These are phyloP conservation scores for Rhodosporidiobolus sp. DNA, from an alignment of 768 basidiomycete species.

Conservation along the genomic window DNA sequence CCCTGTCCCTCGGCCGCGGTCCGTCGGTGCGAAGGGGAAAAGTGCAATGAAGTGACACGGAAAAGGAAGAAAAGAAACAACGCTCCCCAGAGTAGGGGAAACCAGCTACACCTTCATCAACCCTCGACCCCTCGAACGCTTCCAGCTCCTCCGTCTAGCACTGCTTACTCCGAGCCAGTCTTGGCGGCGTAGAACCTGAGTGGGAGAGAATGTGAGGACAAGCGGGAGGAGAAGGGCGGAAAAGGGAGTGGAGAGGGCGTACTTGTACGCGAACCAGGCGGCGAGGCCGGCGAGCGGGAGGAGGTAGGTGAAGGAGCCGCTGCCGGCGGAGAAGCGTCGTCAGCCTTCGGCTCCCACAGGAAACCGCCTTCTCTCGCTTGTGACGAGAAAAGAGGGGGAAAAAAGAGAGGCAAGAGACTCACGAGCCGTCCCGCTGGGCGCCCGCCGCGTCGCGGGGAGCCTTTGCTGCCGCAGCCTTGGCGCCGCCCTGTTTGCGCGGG, in stretches of 20 bases:
- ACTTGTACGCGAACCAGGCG: constrained; percentile 71
- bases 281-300: constrained; percentile 72
- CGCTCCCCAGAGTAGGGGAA: too few relatives aligned
- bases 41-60: too few relatives aligned
- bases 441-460: constrained; percentile 54
- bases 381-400: neutral
- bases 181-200: constrained; percentile 13
- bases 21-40: too few relatives aligned
- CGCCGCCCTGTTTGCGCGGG: constrained; percentile 9
- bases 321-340: constrained; percentile 5
- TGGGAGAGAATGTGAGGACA: too few relatives aligned
- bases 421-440: constrained; percentile 67
- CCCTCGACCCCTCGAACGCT: too few relatives aligned
- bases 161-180: too few relatives aligned
- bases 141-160: too few relatives aligned
- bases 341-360: too few relatives aligned
- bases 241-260: neutral
- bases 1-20: too few relatives aligned
- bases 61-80: too few relatives aligned
- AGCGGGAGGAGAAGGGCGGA: neutral
- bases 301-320: constrained; percentile 71
- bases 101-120: too few relatives aligned
- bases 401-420: neutral
- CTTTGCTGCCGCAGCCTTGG: constrained; percentile 51
- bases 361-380: neutral